Percentiles rank a stretch among this genome's conserved stretches.
Conservation (phyloP, 2,329 filamentous ascomycete species). For the Alternaria novae-zelandiae region DNA sequence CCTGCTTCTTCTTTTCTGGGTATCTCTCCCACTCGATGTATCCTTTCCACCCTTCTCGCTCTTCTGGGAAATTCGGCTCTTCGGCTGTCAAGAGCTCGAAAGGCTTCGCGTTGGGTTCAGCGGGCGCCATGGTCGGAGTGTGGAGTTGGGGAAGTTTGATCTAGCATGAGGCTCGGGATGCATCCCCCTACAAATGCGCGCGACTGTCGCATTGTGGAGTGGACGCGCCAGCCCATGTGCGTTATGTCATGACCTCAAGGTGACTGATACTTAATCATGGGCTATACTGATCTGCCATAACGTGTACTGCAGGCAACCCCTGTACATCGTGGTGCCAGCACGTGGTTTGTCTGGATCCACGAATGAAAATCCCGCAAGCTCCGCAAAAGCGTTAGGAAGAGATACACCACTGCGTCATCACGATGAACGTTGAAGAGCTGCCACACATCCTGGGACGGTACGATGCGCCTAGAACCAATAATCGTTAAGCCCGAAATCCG, state of each 20-base stretch:
- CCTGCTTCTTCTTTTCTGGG: conserved; percentile 69
- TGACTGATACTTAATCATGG: conserved; percentile 11
- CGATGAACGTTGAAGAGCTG: conserved; percentile 12
- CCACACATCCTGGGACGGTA: background rate
- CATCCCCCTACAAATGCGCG: background rate
- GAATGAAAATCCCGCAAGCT: conserved; percentile 5
- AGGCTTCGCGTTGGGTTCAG: conserved; percentile 38
- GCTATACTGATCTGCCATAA: background rate
- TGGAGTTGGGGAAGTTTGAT: background rate
- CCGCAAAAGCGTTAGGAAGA: background rate
- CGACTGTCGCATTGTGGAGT: background rate
- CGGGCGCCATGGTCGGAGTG: conserved; percentile 34
- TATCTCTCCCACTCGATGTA: conserved; percentile 63
- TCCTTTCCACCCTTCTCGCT: conserved; percentile 56
- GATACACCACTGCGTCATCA: conserved; percentile 21
- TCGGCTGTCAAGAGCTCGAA: conserved; percentile 35
- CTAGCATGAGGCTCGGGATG: background rate
- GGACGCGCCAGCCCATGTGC: background rate
- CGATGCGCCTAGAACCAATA: background rate
- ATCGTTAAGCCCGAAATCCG: background rate
- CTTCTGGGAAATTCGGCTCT: conserved; percentile 49
- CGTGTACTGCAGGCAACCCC: conserved; percentile 4
- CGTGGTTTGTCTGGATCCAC: background rate
- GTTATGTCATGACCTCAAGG: conserved; percentile 16
- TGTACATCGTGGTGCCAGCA: background rate